Evolutionary conservation across 2,329 filamentous ascomycete species (phyloP).

Genomic region (Chaetothyriales sp.): DNA sequence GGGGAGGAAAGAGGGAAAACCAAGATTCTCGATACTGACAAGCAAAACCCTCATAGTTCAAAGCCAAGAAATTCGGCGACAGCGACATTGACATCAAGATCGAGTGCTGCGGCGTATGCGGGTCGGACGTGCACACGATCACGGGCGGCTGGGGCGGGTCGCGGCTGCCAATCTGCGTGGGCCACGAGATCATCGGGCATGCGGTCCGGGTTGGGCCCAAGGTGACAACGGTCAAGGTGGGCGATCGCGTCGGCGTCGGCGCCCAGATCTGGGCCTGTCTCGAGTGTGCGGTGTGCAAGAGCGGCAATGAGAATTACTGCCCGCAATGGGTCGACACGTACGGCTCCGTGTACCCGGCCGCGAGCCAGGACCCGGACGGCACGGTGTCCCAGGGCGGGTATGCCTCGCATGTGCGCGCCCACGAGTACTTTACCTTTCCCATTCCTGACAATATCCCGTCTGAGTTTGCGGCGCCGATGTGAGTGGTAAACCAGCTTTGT

Average conservation of each 20-base stretch:
- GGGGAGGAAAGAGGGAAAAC: no score
- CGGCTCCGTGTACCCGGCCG: slow-evolving; percentile 34
- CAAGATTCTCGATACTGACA: no score
- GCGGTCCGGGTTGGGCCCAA: slow-evolving; percentile 52
- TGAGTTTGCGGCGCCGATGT: slow-evolving; percentile 24
- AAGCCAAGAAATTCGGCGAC: slow-evolving; percentile 73
- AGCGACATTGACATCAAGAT: slow-evolving; percentile 81
- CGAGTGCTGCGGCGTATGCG: slow-evolving; percentile 62
- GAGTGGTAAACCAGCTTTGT: no score
- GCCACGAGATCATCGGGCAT: slow-evolving; percentile 53
- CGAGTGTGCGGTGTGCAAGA: slow-evolving; percentile 49
- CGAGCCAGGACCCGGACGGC: slow-evolving; percentile 35
- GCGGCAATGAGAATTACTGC: slow-evolving; percentile 56
- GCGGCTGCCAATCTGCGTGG: slow-evolving; percentile 37
- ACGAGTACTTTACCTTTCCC: slow-evolving; percentile 56
- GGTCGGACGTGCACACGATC: slow-evolving; percentile 57
- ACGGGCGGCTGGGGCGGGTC: slow-evolving; percentile 41
- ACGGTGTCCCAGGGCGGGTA: slow-evolving; percentile 54
- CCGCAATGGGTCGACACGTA: slow-evolving; percentile 38
- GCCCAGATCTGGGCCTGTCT: slow-evolving; percentile 52
- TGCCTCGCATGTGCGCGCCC: slow-evolving; percentile 51
- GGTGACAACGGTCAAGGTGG: slow-evolving; percentile 45
- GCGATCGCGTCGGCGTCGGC: slow-evolving; percentile 53
- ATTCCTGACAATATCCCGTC: slow-evolving; percentile 58
- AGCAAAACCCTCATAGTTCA: slow-evolving; percentile 40